Evolutionary conservation across 164 flowering plant species (phyloP).

Genomic region (Magnolia changhungtana): DNA sequence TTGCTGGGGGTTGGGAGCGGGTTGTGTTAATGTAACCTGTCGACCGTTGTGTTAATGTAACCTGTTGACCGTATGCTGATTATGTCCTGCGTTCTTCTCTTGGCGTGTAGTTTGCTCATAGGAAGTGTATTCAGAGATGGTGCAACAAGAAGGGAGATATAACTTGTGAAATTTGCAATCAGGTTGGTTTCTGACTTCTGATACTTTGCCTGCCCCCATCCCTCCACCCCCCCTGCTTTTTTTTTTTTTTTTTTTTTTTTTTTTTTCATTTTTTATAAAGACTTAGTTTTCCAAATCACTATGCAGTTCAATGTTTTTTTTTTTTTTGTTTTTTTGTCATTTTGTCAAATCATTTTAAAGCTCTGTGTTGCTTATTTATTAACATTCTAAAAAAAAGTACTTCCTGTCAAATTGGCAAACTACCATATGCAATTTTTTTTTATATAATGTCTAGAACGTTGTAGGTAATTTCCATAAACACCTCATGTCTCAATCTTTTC

Average conservation of each 20-base stretch:
- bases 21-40: too few relatives aligned
- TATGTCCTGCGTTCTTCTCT: neutral
- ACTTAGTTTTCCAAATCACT: neutral
- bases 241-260: too few relatives aligned
- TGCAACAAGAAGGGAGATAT: slow-evolving; percentile 70
- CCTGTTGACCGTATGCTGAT: too few relatives aligned
- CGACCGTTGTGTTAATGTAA: too few relatives aligned
- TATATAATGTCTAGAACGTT: neutral
- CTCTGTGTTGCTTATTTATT: neutral
- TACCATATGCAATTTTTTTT: neutral
- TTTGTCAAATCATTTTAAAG: neutral
- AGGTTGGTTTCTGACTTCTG: slow-evolving; percentile 33
- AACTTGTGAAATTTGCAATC: slow-evolving; percentile 68
- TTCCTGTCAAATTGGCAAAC: neutral
- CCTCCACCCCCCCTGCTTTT: too few relatives aligned
- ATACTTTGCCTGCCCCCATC: neutral
- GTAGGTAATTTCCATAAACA: neutral
- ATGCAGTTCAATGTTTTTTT: neutral
- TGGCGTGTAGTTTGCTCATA: slow-evolving; percentile 61
- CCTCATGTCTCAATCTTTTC: neutral
- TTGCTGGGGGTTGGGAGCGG: neutral
- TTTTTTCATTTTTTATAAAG: neutral
- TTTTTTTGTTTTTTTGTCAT: neutral
- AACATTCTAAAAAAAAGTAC: neutral
- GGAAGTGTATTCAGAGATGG: slow-evolving; percentile 77